Evolutionary conservation across 495 filamentous ascomycete genomes (phyloP).

Genomic region (Neurospora intermedia): DNA sequence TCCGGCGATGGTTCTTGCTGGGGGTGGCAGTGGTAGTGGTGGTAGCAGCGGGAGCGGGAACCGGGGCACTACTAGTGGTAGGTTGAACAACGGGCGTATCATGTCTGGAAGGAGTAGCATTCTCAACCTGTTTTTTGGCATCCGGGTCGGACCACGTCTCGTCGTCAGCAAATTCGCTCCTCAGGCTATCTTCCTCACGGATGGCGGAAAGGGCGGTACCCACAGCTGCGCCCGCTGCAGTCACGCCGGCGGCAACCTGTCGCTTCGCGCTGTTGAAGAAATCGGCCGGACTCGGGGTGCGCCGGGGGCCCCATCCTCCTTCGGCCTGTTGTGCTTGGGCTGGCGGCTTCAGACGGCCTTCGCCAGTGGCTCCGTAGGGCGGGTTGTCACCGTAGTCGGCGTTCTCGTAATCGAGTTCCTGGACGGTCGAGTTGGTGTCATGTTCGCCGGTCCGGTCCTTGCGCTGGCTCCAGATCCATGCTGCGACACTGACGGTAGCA

Average conservation of each 20-base stretch:
- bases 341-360: slow-evolving; percentile 29
- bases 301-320: slow-evolving; percentile 57
- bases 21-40: not conserved
- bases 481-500: slow-evolving; percentile 71
- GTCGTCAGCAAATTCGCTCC: slow-evolving; percentile 70
- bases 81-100: not conserved
- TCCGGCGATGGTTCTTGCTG: slow-evolving; percentile 40
- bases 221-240: slow-evolving; percentile 71
- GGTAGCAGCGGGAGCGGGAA: not conserved
- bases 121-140: slow-evolving; percentile 19
- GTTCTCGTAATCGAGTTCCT: slow-evolving; percentile 40
- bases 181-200: slow-evolving; percentile 57
- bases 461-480: slow-evolving; percentile 90
- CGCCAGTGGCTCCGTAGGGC: slow-evolving; percentile 39
- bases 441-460: slow-evolving; percentile 30
- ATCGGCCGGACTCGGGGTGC: slow-evolving; percentile 84
- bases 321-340: slow-evolving; percentile 34
- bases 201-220: slow-evolving; percentile 76
- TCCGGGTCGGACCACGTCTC: slow-evolving; percentile 73
- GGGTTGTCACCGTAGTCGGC: slow-evolving; percentile 42
- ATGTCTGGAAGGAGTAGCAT: not conserved
- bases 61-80: not conserved
- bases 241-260: slow-evolving; percentile 65
- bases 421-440: slow-evolving; percentile 30
- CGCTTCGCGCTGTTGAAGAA: slow-evolving; percentile 69